Conservation (phyloP, 2,329 filamentous ascomycete species). For the Colletotrichum tamarilloi region DNA sequence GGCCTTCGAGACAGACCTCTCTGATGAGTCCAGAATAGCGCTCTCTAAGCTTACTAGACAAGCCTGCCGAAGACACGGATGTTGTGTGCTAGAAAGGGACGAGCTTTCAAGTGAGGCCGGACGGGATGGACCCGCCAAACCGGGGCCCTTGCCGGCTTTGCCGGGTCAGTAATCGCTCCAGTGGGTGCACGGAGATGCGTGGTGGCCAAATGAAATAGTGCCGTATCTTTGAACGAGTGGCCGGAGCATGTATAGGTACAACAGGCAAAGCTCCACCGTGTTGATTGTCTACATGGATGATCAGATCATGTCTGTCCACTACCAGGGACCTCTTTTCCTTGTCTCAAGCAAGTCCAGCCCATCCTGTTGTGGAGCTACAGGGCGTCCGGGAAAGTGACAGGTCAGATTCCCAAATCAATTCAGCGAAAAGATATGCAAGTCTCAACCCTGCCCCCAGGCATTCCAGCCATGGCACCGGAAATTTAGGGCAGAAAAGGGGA, state of each 20-base stretch:
- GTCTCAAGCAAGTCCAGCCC: not conserved
- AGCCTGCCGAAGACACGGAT: not conserved
- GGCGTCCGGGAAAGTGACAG: conserved; percentile 14
- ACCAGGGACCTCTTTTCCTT: conserved; percentile 25
- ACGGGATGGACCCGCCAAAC: not conserved
- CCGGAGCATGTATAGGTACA: conserved; percentile 16
- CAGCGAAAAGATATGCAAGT: conserved; percentile 12
- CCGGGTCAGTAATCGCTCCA: not conserved
- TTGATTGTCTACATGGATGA: conserved; percentile 19
- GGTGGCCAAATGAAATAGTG: not conserved
- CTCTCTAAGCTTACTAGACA: no score
- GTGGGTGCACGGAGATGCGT: not conserved
- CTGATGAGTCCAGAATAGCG: not conserved
- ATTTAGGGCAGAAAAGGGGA: conserved; percentile 20
- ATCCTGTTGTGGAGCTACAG: conserved; percentile 11
- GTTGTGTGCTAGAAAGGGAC: not conserved
- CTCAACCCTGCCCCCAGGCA: conserved; percentile 15
- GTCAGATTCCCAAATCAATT: conserved; percentile 21
- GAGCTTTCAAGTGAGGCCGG: not conserved
- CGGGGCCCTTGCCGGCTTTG: conserved; percentile 8
- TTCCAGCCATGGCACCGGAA: conserved; percentile 24
- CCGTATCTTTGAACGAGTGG: not conserved
- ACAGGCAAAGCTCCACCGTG: conserved; percentile 15
- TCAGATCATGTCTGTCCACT: conserved; percentile 32
- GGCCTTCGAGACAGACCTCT: not conserved